Evolutionary conservation across 805 yeast genomes (phyloP), one percentile per base, ranked within the genome.

Genomic region (Ogataea methanolica): DNA sequence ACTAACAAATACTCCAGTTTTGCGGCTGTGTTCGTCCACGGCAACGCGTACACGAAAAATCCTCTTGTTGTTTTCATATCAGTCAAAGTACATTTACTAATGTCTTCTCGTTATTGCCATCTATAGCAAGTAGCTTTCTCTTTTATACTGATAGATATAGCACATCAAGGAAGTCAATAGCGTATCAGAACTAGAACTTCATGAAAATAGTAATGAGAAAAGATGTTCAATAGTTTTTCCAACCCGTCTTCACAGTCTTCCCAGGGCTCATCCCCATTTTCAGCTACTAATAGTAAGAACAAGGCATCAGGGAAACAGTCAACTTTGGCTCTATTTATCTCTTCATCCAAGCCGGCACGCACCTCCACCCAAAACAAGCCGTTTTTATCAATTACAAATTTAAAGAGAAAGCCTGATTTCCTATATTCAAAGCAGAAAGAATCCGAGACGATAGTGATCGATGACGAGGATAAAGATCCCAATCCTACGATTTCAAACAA

Each of bases 251-350:
- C 21, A 19, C 21, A 37, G 6, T 37, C 29, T 16, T 41, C 46
- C 15, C 41, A 43, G 15, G 46, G 52, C 6, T 42, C 44, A 26
- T 34, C 44, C 31, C 31, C 31, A 26, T 26, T 26, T 26, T 26
- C 31, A 26, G 31, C 11, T 26, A 26, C 31, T 17, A 50, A 49
- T 14, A 37, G 9, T 14, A 37, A 22, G 39, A 37, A 33, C 19
- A 31, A 16, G 14, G 15, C 19, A n/a, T 46, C 40, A 38, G 38
- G 38, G 11, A 56, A 53, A 44, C 60, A 55, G 43, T 49, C 59
- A 2, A 56, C 57, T 3, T 36, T 56, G 5, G 36, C 57, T 5
- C 46, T 52, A 5, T 56, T 56, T 33, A 43, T 56, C 26, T 46
- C 39, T 22, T 37, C 45, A 2, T 44, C 60, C 16, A 54, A 47